Evolutionary conservation across 257 asterid species (phyloP).

Genomic region (Salvia miltiorrhiza): DNA sequence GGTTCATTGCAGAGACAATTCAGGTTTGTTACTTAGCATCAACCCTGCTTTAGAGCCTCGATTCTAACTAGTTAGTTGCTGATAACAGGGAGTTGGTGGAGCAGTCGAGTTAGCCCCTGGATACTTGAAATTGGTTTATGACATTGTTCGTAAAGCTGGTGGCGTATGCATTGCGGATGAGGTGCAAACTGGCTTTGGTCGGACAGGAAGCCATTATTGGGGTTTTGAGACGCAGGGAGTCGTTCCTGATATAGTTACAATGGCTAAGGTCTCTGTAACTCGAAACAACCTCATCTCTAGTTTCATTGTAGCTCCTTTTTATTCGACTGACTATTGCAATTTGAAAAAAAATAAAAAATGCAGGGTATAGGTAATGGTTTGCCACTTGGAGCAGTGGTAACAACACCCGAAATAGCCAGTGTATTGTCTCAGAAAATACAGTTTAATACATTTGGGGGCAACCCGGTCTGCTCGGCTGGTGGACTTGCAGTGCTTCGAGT

Average conservation of each 20-base stretch:
- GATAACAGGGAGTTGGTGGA: constrained; percentile 92
- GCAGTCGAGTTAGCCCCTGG: constrained; percentile 97
- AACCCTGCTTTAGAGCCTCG: no score
- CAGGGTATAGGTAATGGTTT: constrained; percentile 98
- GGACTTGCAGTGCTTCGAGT: constrained; percentile 88
- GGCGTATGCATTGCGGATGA: constrained; percentile 99
- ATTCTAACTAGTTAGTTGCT: constrained; percentile 11
- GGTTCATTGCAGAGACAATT: constrained; percentile 94
- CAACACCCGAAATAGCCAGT: constrained; percentile 96
- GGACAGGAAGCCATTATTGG: constrained; percentile 95
- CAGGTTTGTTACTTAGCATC: constrained; percentile 41
- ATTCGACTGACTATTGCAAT: neutral
- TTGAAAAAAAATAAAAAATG: neutral
- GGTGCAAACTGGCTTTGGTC: constrained; percentile 98
- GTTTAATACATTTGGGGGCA: constrained; percentile 94
- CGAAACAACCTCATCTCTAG: no score
- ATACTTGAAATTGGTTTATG: constrained; percentile 81
- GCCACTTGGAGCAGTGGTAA: constrained; percentile 97
- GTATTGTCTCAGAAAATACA: constrained; percentile 84
- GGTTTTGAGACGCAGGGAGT: constrained; percentile 96
- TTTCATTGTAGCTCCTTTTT: no score
- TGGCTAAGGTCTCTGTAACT: constrained; percentile 74
- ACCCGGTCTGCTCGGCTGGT: constrained; percentile 98
- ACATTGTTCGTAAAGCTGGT: constrained; percentile 79
- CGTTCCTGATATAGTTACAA: constrained; percentile 91